These are phyloP conservation scores for Talaromyces sp. DNA, from an alignment of 2,329 filamentous ascomycete species.

Conservation along the genomic window DNA sequence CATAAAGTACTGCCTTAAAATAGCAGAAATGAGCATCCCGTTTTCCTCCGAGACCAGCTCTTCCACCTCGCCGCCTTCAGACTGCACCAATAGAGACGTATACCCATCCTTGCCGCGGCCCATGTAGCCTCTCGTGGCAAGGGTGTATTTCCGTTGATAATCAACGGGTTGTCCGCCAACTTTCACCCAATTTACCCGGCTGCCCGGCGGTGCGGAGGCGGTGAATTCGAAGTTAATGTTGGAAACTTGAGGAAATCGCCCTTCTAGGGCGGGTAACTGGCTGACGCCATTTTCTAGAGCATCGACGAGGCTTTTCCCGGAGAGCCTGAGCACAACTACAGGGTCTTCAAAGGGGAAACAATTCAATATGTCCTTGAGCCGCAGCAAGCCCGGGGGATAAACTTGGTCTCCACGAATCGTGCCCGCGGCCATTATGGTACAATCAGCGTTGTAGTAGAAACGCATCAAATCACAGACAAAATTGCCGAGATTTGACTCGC, in stretches of 20 bases:
- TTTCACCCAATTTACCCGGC: constrained; percentile 59
- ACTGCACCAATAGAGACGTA: constrained; percentile 66
- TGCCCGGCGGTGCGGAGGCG: constrained; percentile 54
- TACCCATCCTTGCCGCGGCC: constrained; percentile 83
- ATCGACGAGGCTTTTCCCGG: constrained; percentile 67
- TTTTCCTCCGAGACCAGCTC: constrained; percentile 82
- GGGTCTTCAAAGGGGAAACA: constrained; percentile 94
- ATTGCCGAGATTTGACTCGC: constrained; percentile 82
- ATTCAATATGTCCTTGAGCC: constrained; percentile 76
- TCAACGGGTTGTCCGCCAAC: constrained; percentile 62
- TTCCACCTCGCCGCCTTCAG: constrained; percentile 70
- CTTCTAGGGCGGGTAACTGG: constrained; percentile 77
- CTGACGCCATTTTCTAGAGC: constrained; percentile 81
- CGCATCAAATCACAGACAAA: constrained; percentile 92
- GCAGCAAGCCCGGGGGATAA: constrained; percentile 73
- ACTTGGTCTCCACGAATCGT: constrained; percentile 86
- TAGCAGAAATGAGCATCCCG: constrained; percentile 77
- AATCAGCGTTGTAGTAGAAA: constrained; percentile 74
- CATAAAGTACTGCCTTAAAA: constrained; percentile 89
- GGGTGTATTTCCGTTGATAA: constrained; percentile 59
- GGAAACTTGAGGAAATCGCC: constrained; percentile 79
- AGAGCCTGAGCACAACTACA: constrained; percentile 69
- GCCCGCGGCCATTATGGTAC: constrained; percentile 76
- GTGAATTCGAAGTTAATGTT: constrained; percentile 75
- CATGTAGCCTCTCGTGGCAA: constrained; percentile 87